phyloP scores from a whole-genome alignment of 345 rosid genomes.

The Rhizophora apiculata region DNA sequence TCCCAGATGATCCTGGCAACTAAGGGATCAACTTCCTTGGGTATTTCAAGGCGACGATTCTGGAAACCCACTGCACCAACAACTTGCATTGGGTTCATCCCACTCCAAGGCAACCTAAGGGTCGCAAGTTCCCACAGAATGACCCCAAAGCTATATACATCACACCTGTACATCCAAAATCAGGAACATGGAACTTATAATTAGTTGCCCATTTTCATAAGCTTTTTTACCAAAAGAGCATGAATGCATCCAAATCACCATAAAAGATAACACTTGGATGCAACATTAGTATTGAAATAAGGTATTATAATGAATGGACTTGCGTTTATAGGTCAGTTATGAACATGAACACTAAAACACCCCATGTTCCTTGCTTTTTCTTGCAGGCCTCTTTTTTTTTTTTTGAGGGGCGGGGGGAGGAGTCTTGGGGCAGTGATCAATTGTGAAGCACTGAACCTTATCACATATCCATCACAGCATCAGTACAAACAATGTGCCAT shows the following conservation, averaged over 20 bases:
- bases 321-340: no score
- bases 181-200: background rate
- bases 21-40: conserved; percentile 87
- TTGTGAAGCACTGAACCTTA: background rate
- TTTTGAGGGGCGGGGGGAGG: no score
- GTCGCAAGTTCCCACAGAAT: conserved; percentile 99
- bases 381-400: no score
- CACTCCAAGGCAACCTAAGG: conserved; percentile 86
- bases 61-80: conserved; percentile 99
- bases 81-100: conserved; percentile 99
- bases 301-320: no score
- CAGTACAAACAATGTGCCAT: background rate
- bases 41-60: conserved; percentile 91
- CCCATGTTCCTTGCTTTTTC: no score
- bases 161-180: conserved; percentile 61
- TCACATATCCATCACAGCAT: background rate
- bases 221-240: no score
- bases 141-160: conserved; percentile 94
- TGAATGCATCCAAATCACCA: no score
- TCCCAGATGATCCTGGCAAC: conserved; percentile 80
- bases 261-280: no score
- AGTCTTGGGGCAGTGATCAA: background rate
- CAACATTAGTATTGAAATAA: no score
- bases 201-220: no score
- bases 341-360: no score